Base-by-base conservation (phyloP, 1,284 basidiomycete species). In the Naganishia sp. region DNA sequence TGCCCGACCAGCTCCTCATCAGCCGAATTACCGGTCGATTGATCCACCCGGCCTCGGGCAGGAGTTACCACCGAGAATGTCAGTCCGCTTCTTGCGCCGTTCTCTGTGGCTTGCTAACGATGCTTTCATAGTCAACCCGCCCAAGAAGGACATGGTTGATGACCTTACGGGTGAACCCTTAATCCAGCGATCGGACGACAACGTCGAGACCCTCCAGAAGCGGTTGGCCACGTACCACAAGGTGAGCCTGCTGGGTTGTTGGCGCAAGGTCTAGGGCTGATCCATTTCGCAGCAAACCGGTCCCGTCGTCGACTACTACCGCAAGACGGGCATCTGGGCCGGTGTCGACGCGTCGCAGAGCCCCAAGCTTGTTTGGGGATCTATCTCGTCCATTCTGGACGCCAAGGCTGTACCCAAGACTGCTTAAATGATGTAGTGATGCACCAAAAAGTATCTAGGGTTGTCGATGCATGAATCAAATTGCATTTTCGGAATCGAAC, bases 251-350 rank as follows among this genome's bases (percentile, higher is more conserved):
- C 18, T 18, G 25, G 31, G 39, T 17, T 21, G 13, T 35, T 35
- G 18, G 35, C 18, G 21, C 28, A 0, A 41, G 17, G 41, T 31
- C 63, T 41, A 25, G 4, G 6, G 17, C 31, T 43, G 6, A 53
- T 35, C 25, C 39, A 39, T 31, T 17, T 23, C 23, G 4, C 64
- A 75, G 62, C 94, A 96, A 81, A 99, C 95, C 25, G 90, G 89
- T 3, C 94, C 94, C 39, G 95, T 99, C 32, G 90, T 94, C n/a
- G 92, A 92, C 63, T 97, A 96, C 84, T 99, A 99, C 86, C 90
- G 90, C 81, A 84, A 85, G 72, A 89, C 92, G 75, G 89, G 90
- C 56, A 85, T 95, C 61, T 95, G 92, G 92, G 83, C 85, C 64
- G 89, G 88, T 51, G 85, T 99, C 71, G 95, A 99, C 77, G 95